Conservation (phyloP, 768 basidiomycete species). For the Boletus patriciae region DNA sequence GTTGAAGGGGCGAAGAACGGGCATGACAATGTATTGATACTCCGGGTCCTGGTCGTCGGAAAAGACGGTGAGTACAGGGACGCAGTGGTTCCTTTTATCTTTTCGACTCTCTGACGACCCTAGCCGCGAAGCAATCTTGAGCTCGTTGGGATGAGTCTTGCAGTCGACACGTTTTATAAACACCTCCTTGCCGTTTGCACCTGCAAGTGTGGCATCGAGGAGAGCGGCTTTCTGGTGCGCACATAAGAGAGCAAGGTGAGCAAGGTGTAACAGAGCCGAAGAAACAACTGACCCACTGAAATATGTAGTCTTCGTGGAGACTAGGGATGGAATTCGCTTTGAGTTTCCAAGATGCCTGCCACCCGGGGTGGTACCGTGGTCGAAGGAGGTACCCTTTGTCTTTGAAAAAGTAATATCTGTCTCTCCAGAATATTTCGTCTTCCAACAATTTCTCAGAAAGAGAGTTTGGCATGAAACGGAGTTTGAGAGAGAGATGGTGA, state of each 20-base stretch:
- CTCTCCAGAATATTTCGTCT: conserved; percentile 20
- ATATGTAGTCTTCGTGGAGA: not conserved
- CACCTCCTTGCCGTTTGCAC: not conserved
- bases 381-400: conserved; percentile 27
- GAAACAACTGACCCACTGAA: not conserved
- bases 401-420: conserved; percentile 16
- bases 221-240: not conserved
- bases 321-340: not conserved
- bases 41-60: conserved; percentile 4
- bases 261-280: no score
- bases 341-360: conserved; percentile 30
- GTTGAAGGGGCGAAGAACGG: conserved; percentile 26
- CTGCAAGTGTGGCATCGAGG: conserved; percentile 10
- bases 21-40: conserved; percentile 29
- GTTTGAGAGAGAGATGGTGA: no score
- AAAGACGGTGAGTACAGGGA: conserved; percentile 20
- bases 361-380: conserved; percentile 27
- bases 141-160: conserved; percentile 1
- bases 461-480: not conserved
- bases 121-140: not conserved
- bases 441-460: not conserved
- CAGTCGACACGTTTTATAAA: conserved; percentile 16
- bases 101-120: not conserved
- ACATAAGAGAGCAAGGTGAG: not conserved
- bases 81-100: conserved; percentile 24